These are phyloP conservation scores for Kodamaea sp. DNA, from an alignment of 1,139 yeast genomes.

Conservation along the genomic window DNA sequence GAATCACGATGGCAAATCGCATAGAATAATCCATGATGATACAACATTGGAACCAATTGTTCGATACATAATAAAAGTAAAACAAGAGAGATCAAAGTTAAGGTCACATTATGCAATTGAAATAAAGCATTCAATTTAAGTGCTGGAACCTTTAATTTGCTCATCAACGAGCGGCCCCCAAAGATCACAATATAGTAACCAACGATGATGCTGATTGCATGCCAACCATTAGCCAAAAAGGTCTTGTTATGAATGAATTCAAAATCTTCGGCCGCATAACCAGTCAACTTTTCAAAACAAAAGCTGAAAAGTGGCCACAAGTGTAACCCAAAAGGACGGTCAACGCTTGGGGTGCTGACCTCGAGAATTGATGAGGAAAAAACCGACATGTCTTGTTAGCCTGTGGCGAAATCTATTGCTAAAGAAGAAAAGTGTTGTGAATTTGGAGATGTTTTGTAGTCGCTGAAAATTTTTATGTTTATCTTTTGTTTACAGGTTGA, in stretches of 20 bases:
- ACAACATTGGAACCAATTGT: conserved; percentile 80
- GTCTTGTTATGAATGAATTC: conserved; percentile 65
- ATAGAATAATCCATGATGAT: conserved; percentile 73
- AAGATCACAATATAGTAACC: conserved; percentile 77
- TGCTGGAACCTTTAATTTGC: conserved; percentile 53
- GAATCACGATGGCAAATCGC: conserved; percentile 79
- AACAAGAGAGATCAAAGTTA: conserved; percentile 67
- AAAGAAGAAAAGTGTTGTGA: too few relatives aligned
- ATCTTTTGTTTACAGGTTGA: too few relatives aligned
- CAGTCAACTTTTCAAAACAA: conserved; percentile 47
- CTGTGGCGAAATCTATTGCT: too few relatives aligned
- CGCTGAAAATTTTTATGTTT: too few relatives aligned
- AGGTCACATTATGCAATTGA: conserved; percentile 74
- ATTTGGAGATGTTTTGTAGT: too few relatives aligned
- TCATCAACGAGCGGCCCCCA: conserved; percentile 61
- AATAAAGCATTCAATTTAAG: conserved; percentile 60
- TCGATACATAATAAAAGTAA: conserved; percentile 71
- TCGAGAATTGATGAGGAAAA: conserved; percentile 11
- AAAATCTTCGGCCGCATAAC: conserved; percentile 72
- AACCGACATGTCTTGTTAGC: neutral
- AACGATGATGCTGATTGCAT: conserved; percentile 60
- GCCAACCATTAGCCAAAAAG: conserved; percentile 63
- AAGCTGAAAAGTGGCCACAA: conserved; percentile 84
- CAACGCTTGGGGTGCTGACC: conserved; percentile 52
- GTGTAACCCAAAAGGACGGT: conserved; percentile 84